Conservation (phyloP, 306 rosid genomes). For the Coriaria nepalensis region DNA sequence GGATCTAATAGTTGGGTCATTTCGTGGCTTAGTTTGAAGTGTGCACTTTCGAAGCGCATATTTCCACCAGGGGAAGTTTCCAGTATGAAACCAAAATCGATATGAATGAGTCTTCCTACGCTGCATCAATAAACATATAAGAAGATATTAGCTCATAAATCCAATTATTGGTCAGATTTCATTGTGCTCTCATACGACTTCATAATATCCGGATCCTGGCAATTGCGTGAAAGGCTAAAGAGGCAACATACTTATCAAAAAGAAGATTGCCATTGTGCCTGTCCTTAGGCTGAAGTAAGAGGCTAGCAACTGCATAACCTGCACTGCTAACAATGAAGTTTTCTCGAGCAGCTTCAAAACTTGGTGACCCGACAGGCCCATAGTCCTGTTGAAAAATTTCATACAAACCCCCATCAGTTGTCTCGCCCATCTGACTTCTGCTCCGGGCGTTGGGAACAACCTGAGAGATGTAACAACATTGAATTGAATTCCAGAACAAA, state of each 20-base stretch:
- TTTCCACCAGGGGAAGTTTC: slow-evolving; percentile 98
- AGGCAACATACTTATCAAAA: slow-evolving; percentile 51
- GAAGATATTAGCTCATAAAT: neutral
- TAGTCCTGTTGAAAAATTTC: slow-evolving; percentile 95
- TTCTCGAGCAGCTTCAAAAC: slow-evolving; percentile 90
- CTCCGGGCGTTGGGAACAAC: slow-evolving; percentile 90
- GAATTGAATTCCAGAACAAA: neutral
- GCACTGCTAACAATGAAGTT: slow-evolving; percentile 91
- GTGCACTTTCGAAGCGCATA: slow-evolving; percentile 97
- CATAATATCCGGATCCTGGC: no score
- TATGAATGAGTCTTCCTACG: slow-evolving; percentile 83
- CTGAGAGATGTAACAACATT: slow-evolving; percentile 24
- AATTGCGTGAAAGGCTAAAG: neutral
- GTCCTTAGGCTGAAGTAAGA: slow-evolving; percentile 97
- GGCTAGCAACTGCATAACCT: slow-evolving; percentile 97
- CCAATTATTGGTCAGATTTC: no score
- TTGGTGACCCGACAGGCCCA: slow-evolving; percentile 77
- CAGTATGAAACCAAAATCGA: slow-evolving; percentile 91
- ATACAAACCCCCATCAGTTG: slow-evolving; percentile 90
- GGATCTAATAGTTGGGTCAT: slow-evolving; percentile 98
- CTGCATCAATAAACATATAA: slow-evolving; percentile 37
- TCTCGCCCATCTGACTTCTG: slow-evolving; percentile 99
- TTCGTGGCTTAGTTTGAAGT: slow-evolving; percentile 97
- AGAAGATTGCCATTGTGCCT: slow-evolving; percentile 95
- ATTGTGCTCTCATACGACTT: no score